These are phyloP conservation scores for Macrocystidia cucumis DNA, from an alignment of 1,284 basidiomycete species.

Conservation along the genomic window DNA sequence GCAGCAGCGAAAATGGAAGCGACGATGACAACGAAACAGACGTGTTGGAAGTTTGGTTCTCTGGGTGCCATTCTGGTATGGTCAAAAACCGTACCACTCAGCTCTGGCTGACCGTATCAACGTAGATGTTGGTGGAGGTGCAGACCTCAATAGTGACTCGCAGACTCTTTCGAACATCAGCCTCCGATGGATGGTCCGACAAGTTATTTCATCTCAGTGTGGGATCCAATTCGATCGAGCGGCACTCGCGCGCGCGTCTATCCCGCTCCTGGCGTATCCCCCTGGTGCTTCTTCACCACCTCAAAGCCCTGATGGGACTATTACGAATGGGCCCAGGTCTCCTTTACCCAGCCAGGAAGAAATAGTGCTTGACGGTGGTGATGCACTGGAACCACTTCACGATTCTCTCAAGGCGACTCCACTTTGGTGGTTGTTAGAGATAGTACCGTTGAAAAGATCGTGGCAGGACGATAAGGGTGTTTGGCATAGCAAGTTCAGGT, in stretches of 20 bases:
- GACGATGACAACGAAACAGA: too few relatives aligned
- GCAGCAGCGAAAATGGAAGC: too few relatives aligned
- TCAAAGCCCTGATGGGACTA: too few relatives aligned
- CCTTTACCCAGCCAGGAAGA: conserved; percentile 8
- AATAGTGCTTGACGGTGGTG: conserved; percentile 19
- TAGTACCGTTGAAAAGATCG: conserved; percentile 33
- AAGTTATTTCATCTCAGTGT: conserved; percentile 31
- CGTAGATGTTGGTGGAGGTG: conserved; percentile 67
- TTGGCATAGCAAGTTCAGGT: too few relatives aligned
- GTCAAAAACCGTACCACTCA: background rate
- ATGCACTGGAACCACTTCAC: conserved; percentile 28
- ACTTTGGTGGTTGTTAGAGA: conserved; percentile 44
- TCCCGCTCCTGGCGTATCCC: conserved; percentile 13
- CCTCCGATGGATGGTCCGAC: conserved; percentile 70
- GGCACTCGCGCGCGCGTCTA: conserved; percentile 18
- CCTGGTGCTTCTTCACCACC: too few relatives aligned
- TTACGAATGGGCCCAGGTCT: background rate
- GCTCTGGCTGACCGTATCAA: conserved; percentile 1
- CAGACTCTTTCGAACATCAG: conserved; percentile 49
- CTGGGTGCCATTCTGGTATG: conserved; percentile 38
- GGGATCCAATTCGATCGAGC: conserved; percentile 44
- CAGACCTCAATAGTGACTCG: conserved; percentile 32
- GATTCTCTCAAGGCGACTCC: conserved; percentile 27
- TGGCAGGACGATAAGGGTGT: too few relatives aligned
- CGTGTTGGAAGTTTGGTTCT: conserved; percentile 59